A percentile compares a stretch with the other conserved stretches of the same genome.
Evolutionary conservation across 768 basidiomycete species (phyloP).

Genomic region (Asterophora lycoperdoides): DNA sequence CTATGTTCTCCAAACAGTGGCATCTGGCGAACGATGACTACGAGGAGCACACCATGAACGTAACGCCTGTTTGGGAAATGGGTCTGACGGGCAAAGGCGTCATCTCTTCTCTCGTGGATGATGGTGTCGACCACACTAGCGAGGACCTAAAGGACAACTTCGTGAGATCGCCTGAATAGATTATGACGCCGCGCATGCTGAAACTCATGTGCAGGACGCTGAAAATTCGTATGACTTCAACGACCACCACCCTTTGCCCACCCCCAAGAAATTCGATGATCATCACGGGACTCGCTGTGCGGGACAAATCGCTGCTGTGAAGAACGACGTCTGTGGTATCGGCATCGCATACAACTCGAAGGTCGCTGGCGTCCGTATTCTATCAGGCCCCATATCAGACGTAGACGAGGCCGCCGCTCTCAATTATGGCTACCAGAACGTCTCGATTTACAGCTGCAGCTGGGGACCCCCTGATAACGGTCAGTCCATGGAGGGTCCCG

Average conservation of each 20-base stretch:
- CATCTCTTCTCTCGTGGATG: constrained; percentile 87
- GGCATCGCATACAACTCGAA: constrained; percentile 91
- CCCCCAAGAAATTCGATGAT: constrained; percentile 84
- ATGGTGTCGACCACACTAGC: constrained; percentile 88
- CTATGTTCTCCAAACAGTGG: constrained; percentile 75
- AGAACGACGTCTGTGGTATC: constrained; percentile 91
- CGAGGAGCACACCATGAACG: constrained; percentile 86
- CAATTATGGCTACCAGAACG: constrained; percentile 91
- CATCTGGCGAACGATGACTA: constrained; percentile 87
- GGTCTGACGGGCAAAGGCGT: constrained; percentile 86
- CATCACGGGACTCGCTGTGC: constrained; percentile 98
- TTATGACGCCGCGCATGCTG: not conserved
- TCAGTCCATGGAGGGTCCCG: constrained; percentile 89
- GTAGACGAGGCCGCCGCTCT: constrained; percentile 93
- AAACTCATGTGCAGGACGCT: constrained; percentile 55
- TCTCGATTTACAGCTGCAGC: constrained; percentile 91
- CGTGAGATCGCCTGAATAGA: constrained; percentile 45
- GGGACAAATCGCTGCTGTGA: constrained; percentile 90
- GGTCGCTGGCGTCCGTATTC: constrained; percentile 91
- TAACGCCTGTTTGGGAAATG: constrained; percentile 87
- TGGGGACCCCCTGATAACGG: constrained; percentile 99
- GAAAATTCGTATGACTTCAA: constrained; percentile 95
- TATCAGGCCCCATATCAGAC: constrained; percentile 93
- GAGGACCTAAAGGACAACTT: constrained; percentile 89
- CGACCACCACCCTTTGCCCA: constrained; percentile 83